Evolutionary conservation across 371 early-diverging fungal genomes (phyloP), one percentile per base, ranked within the genome.

Genomic region (Apophysomyces elegans): DNA sequence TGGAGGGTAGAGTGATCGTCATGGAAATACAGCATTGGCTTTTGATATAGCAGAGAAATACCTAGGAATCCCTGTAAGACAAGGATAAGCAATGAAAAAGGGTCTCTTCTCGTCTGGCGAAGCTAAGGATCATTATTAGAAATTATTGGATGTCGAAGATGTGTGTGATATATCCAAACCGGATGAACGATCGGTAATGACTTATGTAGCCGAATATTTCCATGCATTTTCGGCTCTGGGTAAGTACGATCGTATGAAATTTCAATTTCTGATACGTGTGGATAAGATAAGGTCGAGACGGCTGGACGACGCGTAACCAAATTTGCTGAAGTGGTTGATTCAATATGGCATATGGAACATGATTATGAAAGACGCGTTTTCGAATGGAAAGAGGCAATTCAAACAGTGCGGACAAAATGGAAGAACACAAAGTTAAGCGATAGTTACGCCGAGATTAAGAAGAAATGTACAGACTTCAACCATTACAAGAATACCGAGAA

Each of bases 151-250:
- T 81, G 95, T 95, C 5, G 98, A 98, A 71, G 99, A 99, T 79
- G 84, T 99, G 32, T 93, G 94, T 65, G 95, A 96, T 74, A 90
- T 92, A n/a, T 74, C 85, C 50, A 95, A 95, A 78, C 99, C 99
- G 12, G 99, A 99, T 84, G 97, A 98, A 66, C 88, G 92, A 38
- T 98, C 98, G 4, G 88, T 99, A 37, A 97, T 99, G 94, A 99
- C 99, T 43, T 99, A 99, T 73, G 96, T 99, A 12, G 96, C 98
- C 8, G 94, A 96, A 78, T 99, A 98, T 75, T 99, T 96, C 85
- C 98, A 98, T 73, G 97, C 97, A 7, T 97, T 97, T 66, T 93
- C 95, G 13, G 90, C 91, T 26, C 85, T 91, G 37, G 93, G 91
- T 80, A 74, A 59, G 46, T 47, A 26, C 2, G 2, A 26, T 13